These are phyloP conservation scores for Talaromyces sp. DNA, from an alignment of 2,329 filamentous ascomycete genomes.

Conservation along the genomic window DNA sequence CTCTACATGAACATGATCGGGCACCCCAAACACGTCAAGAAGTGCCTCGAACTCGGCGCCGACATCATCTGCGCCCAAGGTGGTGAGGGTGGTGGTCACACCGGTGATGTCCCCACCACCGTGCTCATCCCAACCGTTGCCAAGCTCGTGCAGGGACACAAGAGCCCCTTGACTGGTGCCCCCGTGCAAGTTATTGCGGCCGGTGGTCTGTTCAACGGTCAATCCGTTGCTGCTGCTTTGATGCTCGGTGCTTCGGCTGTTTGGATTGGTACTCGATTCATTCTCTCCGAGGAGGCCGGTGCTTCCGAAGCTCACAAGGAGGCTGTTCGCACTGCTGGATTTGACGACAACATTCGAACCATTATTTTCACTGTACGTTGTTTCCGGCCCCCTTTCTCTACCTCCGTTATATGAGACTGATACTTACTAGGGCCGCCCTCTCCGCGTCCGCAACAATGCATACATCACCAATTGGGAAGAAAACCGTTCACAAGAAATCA, in stretches of 20 bases:
- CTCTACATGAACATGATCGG: slow-evolving; percentile 99
- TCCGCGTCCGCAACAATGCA: slow-evolving; percentile 87
- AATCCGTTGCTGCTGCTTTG: slow-evolving; percentile 80
- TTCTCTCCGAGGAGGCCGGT: slow-evolving; percentile 89
- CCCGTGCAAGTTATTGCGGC: slow-evolving; percentile 91
- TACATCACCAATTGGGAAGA: slow-evolving; percentile 97
- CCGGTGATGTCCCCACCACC: slow-evolving; percentile 86
- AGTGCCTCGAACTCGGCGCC: slow-evolving; percentile 85
- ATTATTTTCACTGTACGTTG: slow-evolving; percentile 80
- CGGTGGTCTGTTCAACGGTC: slow-evolving; percentile 89
- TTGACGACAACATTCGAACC: slow-evolving; percentile 93
- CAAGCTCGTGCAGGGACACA: slow-evolving; percentile 73
- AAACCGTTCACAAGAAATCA: slow-evolving; percentile 85
- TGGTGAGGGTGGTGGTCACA: slow-evolving; percentile 95
- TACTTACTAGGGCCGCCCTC: slow-evolving; percentile 63
- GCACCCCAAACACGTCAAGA: slow-evolving; percentile 97
- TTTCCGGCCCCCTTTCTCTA: not conserved
- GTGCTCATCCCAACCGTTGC: slow-evolving; percentile 91
- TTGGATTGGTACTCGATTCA: slow-evolving; percentile 96
- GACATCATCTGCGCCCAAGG: slow-evolving; percentile 99
- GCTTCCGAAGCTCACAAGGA: slow-evolving; percentile 93
- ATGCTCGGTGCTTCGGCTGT: slow-evolving; percentile 90
- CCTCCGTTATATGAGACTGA: not conserved
- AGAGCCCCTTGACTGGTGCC: slow-evolving; percentile 78
- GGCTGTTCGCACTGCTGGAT: slow-evolving; percentile 82